These are phyloP conservation scores for Aspergillus incahuasiensis DNA, from an alignment of 495 filamentous ascomycete species.

Conservation along the genomic window DNA sequence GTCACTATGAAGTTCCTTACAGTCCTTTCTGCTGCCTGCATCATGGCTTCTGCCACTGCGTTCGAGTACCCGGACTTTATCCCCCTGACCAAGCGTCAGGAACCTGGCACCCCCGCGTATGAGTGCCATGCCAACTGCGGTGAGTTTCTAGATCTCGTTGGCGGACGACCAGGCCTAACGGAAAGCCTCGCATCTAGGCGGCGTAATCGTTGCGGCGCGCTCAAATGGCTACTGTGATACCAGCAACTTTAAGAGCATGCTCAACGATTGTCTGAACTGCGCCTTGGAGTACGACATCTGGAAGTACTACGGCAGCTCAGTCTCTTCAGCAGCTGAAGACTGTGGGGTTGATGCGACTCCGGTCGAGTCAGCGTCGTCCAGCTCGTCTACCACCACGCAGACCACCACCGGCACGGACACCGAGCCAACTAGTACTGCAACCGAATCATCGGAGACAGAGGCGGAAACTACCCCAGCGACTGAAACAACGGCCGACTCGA, in stretches of 20 bases:
- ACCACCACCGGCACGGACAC: neutral
- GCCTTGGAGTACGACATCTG: conserved; percentile 46
- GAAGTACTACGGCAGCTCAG: conserved; percentile 37
- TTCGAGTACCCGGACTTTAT: conserved; percentile 15
- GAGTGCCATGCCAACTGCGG: conserved; percentile 49
- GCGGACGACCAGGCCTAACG: neutral
- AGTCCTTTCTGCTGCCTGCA: conserved; percentile 9
- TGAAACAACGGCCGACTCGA: neutral
- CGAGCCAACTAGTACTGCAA: neutral
- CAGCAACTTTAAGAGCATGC: conserved; percentile 36
- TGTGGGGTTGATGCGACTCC: conserved; percentile 41
- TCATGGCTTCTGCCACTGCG: conserved; percentile 1
- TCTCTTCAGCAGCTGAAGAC: conserved; percentile 26
- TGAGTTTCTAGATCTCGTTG: conserved; percentile 13
- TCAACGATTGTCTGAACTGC: conserved; percentile 41
- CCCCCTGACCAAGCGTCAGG: conserved; percentile 16
- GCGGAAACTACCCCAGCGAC: neutral
- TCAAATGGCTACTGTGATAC: conserved; percentile 35
- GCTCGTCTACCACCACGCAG: conserved; percentile 1
- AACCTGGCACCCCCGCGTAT: conserved; percentile 40
- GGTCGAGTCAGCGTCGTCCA: conserved; percentile 16
- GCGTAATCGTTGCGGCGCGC: conserved; percentile 34
- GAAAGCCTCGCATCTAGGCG: conserved; percentile 21
- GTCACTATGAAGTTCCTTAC: conserved; percentile 3
- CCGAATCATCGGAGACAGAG: neutral